Evolutionary conservation across 139 green algal species (phyloP), one percentile per base, ranked within the genome.

Genomic region (Asterochloris erici): DNA sequence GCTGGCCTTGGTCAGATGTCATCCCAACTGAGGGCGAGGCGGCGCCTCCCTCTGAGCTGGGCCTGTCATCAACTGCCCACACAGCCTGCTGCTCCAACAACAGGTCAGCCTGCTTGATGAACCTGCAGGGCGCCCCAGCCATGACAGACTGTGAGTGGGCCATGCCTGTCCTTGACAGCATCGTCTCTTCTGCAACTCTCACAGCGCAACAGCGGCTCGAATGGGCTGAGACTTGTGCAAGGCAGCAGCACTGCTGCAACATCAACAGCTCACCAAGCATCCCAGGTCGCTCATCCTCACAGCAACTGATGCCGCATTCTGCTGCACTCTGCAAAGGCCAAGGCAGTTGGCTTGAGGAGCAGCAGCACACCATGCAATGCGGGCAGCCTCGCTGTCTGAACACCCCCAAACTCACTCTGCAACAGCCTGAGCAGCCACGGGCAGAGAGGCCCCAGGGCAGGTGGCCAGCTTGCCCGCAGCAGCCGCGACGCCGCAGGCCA

Each of bases 401-500:
- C 61, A 63, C 54, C 47, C 28, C 17, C 14, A 24, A 27, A 66
- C 80, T n/a, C 78, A 82, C 79, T 81, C 76, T 14, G 28, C 15
- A 23, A 93, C 63, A 28, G 89, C 73, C 14, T 84, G 78, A 9
- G 79, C 83, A 54, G 90, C 88, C 13, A 90, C 73, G 11, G 83
- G 81, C 81, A 96, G 87, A 19, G 17, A 6, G 0, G 90, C 92
- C 0, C 83, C 92, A 64, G 63, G 69, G 11, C 77, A 78, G 16
- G 47, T 19, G 9, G 74, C 83, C 82, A 97, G 90, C 82, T 93
- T 69, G 61, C 75, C 82, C 54, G 87, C 73, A 2, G 90, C 86
- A 1, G 84, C 81, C 16, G 84, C 81, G 21, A 93, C 63, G 2
- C 82, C 92, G 13, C 89, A 68, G 6, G 87, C 86, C 62, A 94